phyloP scores from a whole-genome alignment of 176 grass and related monocot species.

The Musa troglodytarum region DNA sequence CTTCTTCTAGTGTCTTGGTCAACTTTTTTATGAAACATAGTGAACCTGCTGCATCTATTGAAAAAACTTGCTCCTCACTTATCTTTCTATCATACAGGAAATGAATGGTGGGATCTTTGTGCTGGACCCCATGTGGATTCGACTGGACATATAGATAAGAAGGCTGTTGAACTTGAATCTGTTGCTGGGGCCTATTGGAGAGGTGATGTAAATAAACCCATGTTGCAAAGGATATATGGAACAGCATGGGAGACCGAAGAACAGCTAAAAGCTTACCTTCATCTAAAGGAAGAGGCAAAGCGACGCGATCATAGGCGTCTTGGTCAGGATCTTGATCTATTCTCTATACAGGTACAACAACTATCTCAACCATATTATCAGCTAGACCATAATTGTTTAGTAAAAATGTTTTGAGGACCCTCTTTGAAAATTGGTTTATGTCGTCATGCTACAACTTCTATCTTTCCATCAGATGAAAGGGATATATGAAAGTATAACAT shows the following conservation, averaged over 20 bases:
- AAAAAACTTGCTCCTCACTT: background rate
- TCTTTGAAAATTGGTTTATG: background rate
- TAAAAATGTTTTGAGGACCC: no score
- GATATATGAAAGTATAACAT: background rate
- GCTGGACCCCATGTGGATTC: slow-evolving; percentile 92
- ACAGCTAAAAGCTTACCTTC: slow-evolving; percentile 68
- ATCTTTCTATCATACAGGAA: slow-evolving; percentile 37
- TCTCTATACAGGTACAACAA: slow-evolving; percentile 76
- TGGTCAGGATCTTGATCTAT: slow-evolving; percentile 98
- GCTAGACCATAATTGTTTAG: background rate
- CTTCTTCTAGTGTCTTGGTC: background rate
- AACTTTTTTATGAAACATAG: background rate
- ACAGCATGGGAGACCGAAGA: slow-evolving; percentile 94
- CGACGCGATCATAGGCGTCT: slow-evolving; percentile 82
- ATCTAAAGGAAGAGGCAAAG: slow-evolving; percentile 91
- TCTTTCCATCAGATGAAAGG: background rate
- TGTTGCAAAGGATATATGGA: slow-evolving; percentile 98
- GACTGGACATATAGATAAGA: slow-evolving; percentile 76
- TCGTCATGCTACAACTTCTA: background rate
- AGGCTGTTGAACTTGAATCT: slow-evolving; percentile 85
- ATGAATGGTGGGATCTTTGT: slow-evolving; percentile 99
- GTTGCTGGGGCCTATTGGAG: slow-evolving; percentile 96
- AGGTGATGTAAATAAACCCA: slow-evolving; percentile 83
- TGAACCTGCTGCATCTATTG: background rate
- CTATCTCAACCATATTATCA: slow-evolving; percentile 15